phyloP scores from a whole-genome alignment of 106 monocot genomes.

The Chionographis japonica region DNA sequence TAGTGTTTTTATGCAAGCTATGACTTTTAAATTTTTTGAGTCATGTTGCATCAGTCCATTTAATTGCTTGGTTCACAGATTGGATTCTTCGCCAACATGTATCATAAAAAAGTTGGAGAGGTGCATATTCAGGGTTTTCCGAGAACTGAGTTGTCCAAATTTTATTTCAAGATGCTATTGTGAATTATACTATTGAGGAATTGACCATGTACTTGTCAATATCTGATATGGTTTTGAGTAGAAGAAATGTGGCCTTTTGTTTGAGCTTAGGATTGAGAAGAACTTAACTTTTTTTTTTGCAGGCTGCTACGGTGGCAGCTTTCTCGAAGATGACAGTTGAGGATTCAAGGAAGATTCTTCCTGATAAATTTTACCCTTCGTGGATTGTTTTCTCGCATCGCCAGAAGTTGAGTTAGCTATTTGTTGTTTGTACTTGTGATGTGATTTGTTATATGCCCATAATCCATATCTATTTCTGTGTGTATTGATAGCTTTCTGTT shows the following conservation, averaged over 20 bases:
- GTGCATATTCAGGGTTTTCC: too few relatives aligned
- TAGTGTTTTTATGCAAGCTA: too few relatives aligned
- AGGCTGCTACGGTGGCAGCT: constrained; percentile 74
- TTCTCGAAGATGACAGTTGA: constrained; percentile 84
- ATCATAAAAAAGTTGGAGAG: too few relatives aligned
- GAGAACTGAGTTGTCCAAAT: too few relatives aligned
- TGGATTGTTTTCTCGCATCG: constrained; percentile 88
- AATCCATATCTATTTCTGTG: not conserved
- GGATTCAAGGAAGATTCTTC: constrained; percentile 81
- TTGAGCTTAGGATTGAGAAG: not conserved
- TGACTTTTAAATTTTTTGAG: too few relatives aligned
- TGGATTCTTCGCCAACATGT: too few relatives aligned
- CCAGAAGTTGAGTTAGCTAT: constrained; percentile 63
- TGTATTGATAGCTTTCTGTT: constrained; percentile 20
- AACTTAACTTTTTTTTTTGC: not conserved
- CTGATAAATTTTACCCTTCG: constrained; percentile 69
- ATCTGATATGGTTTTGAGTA: too few relatives aligned
- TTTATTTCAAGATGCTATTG: too few relatives aligned
- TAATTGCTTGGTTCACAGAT: too few relatives aligned
- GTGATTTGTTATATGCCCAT: not conserved
- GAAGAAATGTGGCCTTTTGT: not conserved
- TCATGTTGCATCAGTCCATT: too few relatives aligned
- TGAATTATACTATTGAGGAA: too few relatives aligned
- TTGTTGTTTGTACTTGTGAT: constrained; percentile 3
- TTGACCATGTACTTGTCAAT: too few relatives aligned